Evolutionary conservation across 2,329 filamentous ascomycete species (phyloP).

Genomic region (Nemania sp.): DNA sequence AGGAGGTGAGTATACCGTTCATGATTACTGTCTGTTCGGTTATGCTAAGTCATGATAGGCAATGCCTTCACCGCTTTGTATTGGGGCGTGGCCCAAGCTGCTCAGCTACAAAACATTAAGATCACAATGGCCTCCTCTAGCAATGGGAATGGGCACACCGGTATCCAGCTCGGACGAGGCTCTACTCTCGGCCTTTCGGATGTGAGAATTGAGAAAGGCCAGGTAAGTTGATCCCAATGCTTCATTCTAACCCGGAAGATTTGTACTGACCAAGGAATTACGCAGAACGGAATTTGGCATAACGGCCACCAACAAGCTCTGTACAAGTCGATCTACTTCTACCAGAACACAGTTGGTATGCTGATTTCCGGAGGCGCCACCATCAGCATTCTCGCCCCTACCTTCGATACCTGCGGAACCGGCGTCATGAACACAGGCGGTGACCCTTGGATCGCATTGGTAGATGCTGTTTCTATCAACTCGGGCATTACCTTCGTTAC

Average conservation of each 20-base stretch:
- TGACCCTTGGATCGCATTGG: slow-evolving; percentile 45
- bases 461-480: slow-evolving; percentile 47
- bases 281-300: slow-evolving; percentile 47
- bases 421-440: slow-evolving; percentile 44
- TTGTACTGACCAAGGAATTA: slow-evolving; percentile 13
- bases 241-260: neutral
- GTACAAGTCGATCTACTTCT: slow-evolving; percentile 50
- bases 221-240: slow-evolving; percentile 31
- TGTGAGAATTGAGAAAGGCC: slow-evolving; percentile 46
- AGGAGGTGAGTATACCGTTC: slow-evolving; percentile 31
- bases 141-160: slow-evolving; percentile 45
- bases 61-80: slow-evolving; percentile 45
- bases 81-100: slow-evolving; percentile 50
- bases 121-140: slow-evolving; percentile 45
- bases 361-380: slow-evolving; percentile 44
- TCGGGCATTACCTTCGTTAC: slow-evolving; percentile 47
- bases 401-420: slow-evolving; percentile 46
- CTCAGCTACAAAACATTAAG: slow-evolving; percentile 48
- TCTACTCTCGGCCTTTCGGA: slow-evolving; percentile 48
- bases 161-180: slow-evolving; percentile 46
- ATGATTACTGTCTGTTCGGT: neutral
- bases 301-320: slow-evolving; percentile 49
- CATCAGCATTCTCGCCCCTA: slow-evolving; percentile 45
- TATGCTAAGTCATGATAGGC: slow-evolving; percentile 28
- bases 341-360: slow-evolving; percentile 46